Evolutionary conservation across 2,329 filamentous ascomycete species (phyloP).

Genomic region (Biscogniauxia sp.): DNA sequence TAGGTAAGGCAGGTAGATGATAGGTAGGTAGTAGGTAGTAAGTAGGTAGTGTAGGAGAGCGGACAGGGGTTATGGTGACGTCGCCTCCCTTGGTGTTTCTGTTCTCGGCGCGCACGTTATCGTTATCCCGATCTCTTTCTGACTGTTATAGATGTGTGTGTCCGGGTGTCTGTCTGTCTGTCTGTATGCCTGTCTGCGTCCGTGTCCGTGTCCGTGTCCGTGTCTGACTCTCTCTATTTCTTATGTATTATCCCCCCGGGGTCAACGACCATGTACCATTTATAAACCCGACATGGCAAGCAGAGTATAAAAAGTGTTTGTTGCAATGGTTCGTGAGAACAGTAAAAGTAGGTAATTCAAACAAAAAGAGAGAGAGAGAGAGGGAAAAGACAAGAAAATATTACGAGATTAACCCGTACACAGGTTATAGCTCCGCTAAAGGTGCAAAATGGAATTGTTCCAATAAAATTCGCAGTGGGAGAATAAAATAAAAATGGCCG

Average conservation of each 20-base stretch:
- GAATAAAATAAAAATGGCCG: too few species aligned
- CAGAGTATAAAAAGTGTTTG: neutral
- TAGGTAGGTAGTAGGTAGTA: too few species aligned
- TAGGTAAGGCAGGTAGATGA: too few species aligned
- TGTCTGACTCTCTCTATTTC: constrained; percentile 20
- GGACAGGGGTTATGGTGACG: constrained; percentile 15
- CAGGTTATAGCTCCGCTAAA: neutral
- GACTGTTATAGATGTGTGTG: too few species aligned
- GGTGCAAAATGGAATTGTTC: neutral
- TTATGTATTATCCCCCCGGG: constrained; percentile 3
- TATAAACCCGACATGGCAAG: constrained; percentile 21
- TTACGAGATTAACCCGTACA: neutral
- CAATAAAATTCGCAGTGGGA: neutral
- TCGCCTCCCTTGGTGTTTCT: constrained; percentile 11
- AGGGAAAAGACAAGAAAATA: neutral
- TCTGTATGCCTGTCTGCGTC: too few species aligned
- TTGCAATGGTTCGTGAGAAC: neutral
- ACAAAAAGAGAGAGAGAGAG: too few species aligned
- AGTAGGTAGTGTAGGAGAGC: too few species aligned
- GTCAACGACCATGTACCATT: constrained; percentile 2
- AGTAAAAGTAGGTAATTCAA: neutral
- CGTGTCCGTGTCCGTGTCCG: neutral
- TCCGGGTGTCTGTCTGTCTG: too few species aligned
- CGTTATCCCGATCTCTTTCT: neutral
- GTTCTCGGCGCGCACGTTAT: constrained; percentile 1